Conservation (phyloP, 2,329 filamentous ascomycete species). For the Ophiostoma australiae region DNA sequence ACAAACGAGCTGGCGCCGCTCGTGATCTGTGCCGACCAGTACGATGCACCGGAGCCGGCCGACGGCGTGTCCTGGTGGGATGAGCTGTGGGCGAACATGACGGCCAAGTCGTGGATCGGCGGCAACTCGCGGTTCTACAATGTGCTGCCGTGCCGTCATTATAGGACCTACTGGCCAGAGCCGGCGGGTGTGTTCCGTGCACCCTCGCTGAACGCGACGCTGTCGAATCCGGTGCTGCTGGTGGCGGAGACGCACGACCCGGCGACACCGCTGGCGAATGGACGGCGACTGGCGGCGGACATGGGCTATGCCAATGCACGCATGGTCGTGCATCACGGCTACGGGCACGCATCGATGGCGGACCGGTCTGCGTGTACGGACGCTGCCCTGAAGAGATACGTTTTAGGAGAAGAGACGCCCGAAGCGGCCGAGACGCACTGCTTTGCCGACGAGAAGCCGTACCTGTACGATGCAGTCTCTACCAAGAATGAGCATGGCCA, state of each 20-base stretch:
- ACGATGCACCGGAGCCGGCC: conserved; percentile 40
- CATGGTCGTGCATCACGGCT: conserved; percentile 46
- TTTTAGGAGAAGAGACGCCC: conserved; percentile 41
- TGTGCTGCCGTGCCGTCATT: conserved; percentile 46
- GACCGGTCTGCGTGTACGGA: conserved; percentile 46
- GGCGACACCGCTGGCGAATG: conserved; percentile 47
- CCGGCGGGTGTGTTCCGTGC: conserved; percentile 44
- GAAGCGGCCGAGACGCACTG: conserved; percentile 42
- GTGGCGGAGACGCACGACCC: conserved; percentile 49
- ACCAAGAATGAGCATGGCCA: neutral
- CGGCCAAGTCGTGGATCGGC: conserved; percentile 41
- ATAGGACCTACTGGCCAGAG: conserved; percentile 42
- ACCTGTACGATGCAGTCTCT: conserved; percentile 37
- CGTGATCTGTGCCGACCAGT: conserved; percentile 27
- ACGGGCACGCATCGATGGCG: conserved; percentile 43
- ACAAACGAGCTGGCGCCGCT: neutral
- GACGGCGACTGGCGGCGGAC: conserved; percentile 40
- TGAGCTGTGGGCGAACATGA: conserved; percentile 46
- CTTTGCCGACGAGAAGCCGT: conserved; percentile 46
- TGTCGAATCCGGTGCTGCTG: conserved; percentile 43
- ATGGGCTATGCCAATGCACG: conserved; percentile 46
- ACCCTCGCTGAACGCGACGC: conserved; percentile 40
- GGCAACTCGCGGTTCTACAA: conserved; percentile 44
- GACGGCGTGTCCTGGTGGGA: conserved; percentile 44
- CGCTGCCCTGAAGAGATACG: conserved; percentile 30